Evolutionary conservation across 495 filamentous ascomycete species (phyloP).

Genomic region (Hypomontagnella submonticulosa): DNA sequence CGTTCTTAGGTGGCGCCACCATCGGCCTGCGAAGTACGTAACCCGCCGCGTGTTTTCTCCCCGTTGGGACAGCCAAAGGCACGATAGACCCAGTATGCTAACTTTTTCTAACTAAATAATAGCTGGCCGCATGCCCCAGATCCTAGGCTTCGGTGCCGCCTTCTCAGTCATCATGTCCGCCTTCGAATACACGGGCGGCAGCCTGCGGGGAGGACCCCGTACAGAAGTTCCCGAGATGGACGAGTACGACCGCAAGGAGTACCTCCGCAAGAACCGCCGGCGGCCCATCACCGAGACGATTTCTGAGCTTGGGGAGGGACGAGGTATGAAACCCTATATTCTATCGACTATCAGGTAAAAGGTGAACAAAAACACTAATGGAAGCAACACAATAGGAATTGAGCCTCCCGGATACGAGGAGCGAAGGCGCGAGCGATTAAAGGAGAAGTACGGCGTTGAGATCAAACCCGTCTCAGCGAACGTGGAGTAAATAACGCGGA

Average conservation of each 20-base stretch:
- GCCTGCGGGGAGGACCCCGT: conserved; percentile 62
- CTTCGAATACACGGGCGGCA: conserved; percentile 83
- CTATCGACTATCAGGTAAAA: background rate
- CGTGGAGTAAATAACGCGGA: conserved; percentile 15
- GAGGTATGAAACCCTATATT: conserved; percentile 69
- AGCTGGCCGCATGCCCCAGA: conserved; percentile 81
- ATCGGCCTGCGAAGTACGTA: conserved; percentile 53
- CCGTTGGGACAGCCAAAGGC: background rate
- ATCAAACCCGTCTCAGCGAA: conserved; percentile 65
- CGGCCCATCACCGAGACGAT: conserved; percentile 85
- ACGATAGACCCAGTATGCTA: background rate
- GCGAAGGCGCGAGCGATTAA: conserved; percentile 82
- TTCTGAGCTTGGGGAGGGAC: conserved; percentile 84
- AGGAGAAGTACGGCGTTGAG: conserved; percentile 91
- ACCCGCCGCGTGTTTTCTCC: background rate
- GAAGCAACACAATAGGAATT: conserved; percentile 68
- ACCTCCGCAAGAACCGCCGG: conserved; percentile 76
- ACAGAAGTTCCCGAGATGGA: conserved; percentile 69
- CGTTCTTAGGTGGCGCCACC: conserved; percentile 53
- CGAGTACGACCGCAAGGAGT: conserved; percentile 82
- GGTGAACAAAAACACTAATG: conserved; percentile 9
- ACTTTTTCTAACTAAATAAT: background rate
- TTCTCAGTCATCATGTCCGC: conserved; percentile 71
- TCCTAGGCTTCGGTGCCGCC: conserved; percentile 79
- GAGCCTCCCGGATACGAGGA: conserved; percentile 87